phyloP scores from a whole-genome alignment of 2,329 filamentous ascomycete genomes.

The Xylariaceae sp. region DNA sequence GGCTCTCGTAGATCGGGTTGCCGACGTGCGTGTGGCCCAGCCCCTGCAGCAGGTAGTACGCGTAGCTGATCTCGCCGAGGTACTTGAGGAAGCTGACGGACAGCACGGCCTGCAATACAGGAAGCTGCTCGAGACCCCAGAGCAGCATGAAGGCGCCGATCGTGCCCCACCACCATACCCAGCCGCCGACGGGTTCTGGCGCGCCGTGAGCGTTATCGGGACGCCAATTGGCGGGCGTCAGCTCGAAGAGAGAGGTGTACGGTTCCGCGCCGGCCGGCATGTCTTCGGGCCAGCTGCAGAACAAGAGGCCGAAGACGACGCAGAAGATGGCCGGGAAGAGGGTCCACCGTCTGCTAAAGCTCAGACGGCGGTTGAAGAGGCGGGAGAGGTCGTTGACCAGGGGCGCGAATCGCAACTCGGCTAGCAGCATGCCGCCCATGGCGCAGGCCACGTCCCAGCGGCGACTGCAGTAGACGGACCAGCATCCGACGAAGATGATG shows the following conservation, averaged over 20 bases:
- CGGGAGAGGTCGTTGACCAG: conserved; percentile 12
- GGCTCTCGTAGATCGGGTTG: conserved; percentile 6
- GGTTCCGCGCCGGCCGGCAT: conserved; percentile 10
- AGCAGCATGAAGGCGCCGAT: conserved; percentile 12
- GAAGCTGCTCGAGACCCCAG: conserved; percentile 14
- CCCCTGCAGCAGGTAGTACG: conserved; percentile 15
- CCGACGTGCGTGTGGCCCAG: conserved; percentile 12
- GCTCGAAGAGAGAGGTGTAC: conserved; percentile 11
- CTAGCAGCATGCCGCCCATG: conserved; percentile 14
- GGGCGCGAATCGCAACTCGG: conserved; percentile 14
- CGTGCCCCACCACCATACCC: conserved; percentile 15
- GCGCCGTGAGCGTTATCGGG: conserved; percentile 9
- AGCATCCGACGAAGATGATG: conserved; percentile 11
- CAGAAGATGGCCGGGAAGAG: conserved; percentile 9
- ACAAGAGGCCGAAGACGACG: conserved; percentile 8
- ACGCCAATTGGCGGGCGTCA: conserved; percentile 9
- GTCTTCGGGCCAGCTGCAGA: conserved; percentile 13
- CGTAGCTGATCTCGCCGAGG: conserved; percentile 16
- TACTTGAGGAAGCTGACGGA: conserved; percentile 12
- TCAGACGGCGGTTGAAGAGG: conserved; percentile 11
- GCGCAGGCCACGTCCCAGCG: conserved; percentile 14
- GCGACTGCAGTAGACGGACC: conserved; percentile 14
- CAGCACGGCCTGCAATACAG: conserved; percentile 10
- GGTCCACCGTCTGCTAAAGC: conserved; percentile 12
- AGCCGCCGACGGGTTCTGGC: conserved; percentile 14